Base-by-base conservation (phyloP, 345 rosid species). In the Citrus medica region DNA sequence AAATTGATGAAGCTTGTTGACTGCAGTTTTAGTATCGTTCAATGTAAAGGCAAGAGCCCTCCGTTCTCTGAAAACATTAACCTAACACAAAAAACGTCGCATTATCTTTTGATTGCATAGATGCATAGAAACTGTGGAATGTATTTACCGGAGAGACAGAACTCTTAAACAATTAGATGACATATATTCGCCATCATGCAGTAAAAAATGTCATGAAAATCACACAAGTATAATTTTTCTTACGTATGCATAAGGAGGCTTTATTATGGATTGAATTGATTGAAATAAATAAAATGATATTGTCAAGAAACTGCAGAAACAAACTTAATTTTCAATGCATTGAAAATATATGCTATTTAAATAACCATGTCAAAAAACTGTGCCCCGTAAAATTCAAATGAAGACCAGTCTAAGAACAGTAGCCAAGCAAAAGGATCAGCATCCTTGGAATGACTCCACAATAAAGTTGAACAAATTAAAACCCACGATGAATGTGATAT, bases 21-120 rank as follows among this genome's bases (percentile, higher is more conserved):
- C 98, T 9, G 98, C 99, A 51, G 99, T 95, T 78, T 95, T 93
- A 3, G 98, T 95, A 73, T 95, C 99, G 61, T 93, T 90, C 83
- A 95, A 69, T 19, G 99, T 93, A 81, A 92, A 78, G 48, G 99
- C 88, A 32, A 95, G 91, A 4, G 99, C 99, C 82, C 91, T 93
- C 79, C 99, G 82, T 74, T 95, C 97, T 80, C 96, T 89, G 68
- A 91, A 95, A 24, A 93, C 99, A 87, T 90, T 89, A 30, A 93
- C 96, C 99, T 95, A 56, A 17, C 61, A 75, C 75, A 68, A 28
- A 27, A 64, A 12, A 27, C 14, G 22, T 74, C 28, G 16, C 35
- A 64, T 42, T 74, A 28, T 42, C 40, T 63, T 63, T 24, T 46
- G 28, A 46, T 64, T 63, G 61, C 19, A 40, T 8, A 21, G 22